A percentile compares a stretch with the other conserved stretches of the same genome.
Conservation (phyloP, 257 asterid genomes). For the Catharanthus roseus region DNA sequence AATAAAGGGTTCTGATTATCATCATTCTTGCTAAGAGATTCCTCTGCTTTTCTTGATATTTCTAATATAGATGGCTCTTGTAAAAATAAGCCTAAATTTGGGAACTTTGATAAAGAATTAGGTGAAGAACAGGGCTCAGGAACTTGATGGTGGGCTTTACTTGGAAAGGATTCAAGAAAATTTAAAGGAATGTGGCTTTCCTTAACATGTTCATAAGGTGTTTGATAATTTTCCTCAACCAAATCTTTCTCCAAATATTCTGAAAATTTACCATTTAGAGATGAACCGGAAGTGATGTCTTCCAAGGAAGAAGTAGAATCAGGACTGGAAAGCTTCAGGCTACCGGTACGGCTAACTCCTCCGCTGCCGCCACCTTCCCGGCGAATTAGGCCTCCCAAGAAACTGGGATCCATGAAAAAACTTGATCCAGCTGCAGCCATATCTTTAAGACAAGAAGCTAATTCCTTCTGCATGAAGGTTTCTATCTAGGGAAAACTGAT, state of each 20-base stretch:
- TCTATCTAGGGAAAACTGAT: slow-evolving; percentile 28
- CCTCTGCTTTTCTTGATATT: slow-evolving; percentile 23
- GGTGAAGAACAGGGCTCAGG: slow-evolving; percentile 16
- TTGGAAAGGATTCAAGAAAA: slow-evolving; percentile 30
- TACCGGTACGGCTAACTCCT: slow-evolving; percentile 7
- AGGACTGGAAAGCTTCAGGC: slow-evolving; percentile 21
- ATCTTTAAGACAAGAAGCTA: slow-evolving; percentile 24
- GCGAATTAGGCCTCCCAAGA: slow-evolving; percentile 9
- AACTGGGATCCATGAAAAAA: slow-evolving; percentile 23
- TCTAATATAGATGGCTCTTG: slow-evolving; percentile 38
- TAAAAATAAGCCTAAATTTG: slow-evolving; percentile 43
- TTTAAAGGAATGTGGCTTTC: slow-evolving; percentile 25
- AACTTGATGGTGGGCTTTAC: slow-evolving; percentile 11
- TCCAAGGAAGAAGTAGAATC: slow-evolving; percentile 30
- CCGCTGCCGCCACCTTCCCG: slow-evolving; percentile 7
- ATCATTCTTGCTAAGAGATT: slow-evolving; percentile 16
- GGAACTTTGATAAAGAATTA: slow-evolving; percentile 16
- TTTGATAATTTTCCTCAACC: slow-evolving; percentile 18
- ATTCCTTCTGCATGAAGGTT: slow-evolving; percentile 42
- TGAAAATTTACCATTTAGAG: slow-evolving; percentile 21
- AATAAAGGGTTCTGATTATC: slow-evolving; percentile 25
- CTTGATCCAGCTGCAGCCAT: slow-evolving; percentile 24
- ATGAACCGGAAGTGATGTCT: slow-evolving; percentile 21
- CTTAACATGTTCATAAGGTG: slow-evolving; percentile 18
- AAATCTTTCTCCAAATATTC: slow-evolving; percentile 26